phyloP scores from a whole-genome alignment of 1,139 yeast genomes.

The Candida sp. region DNA sequence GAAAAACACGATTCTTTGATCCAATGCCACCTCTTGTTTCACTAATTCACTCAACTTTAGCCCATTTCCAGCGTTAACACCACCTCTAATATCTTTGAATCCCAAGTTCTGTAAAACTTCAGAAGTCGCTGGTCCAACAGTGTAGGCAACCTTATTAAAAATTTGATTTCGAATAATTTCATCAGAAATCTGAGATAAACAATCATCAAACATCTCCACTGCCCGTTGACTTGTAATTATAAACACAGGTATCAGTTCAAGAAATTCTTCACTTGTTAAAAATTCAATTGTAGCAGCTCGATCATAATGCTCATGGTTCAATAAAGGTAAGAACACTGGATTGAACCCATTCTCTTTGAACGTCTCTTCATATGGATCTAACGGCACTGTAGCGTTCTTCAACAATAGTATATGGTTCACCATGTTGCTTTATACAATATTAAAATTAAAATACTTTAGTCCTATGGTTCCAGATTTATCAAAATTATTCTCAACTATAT shows the following conservation, averaged over 20 bases:
- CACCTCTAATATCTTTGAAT: constrained; percentile 69
- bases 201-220: constrained; percentile 68
- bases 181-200: constrained; percentile 24
- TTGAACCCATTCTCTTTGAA: constrained; percentile 31
- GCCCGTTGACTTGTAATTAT: constrained; percentile 94
- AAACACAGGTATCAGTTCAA: constrained; percentile 29
- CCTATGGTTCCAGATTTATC: too few relatives aligned
- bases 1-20: constrained; percentile 55
- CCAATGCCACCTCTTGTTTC: constrained; percentile 23
- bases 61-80: constrained; percentile 80
- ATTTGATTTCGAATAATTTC: constrained; percentile 18
- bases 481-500: too few relatives aligned
- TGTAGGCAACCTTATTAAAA: constrained; percentile 57
- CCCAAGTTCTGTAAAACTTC: constrained; percentile 60
- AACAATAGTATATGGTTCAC: constrained; percentile 35
- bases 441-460: too few relatives aligned
- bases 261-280: constrained; percentile 40
- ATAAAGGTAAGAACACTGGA: constrained; percentile 63
- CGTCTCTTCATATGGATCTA: constrained; percentile 56
- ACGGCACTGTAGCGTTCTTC: constrained; percentile 66
- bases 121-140: constrained; percentile 92
- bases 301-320: constrained; percentile 59
- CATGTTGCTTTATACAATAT: constrained; percentile 28
- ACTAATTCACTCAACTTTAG: constrained; percentile 64
- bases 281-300: constrained; percentile 38